phyloP scores from a whole-genome alignment of 257 asterid genomes.

The Linderniella brevidens region DNA sequence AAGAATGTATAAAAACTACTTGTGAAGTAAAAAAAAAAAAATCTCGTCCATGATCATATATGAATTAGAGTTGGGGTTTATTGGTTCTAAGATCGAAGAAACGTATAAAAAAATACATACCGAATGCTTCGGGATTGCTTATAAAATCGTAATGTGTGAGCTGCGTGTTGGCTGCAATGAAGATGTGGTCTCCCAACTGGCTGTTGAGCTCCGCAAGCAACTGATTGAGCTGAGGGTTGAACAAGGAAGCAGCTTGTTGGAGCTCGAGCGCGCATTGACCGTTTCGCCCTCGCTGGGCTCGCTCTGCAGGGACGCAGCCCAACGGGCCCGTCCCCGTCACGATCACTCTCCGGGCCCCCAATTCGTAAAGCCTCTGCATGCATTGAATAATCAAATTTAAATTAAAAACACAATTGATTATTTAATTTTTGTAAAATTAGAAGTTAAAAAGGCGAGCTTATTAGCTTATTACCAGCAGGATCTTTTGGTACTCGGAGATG shows the following conservation, averaged over 20 bases:
- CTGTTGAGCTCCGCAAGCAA: background rate
- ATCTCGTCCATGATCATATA: background rate
- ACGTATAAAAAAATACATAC: background rate
- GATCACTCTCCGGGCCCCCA: background rate
- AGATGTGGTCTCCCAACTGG: background rate
- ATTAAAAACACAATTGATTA: no score
- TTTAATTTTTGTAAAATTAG: background rate
- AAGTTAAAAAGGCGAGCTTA: background rate
- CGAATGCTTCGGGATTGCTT: background rate
- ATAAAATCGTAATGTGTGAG: background rate
- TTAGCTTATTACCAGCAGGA: background rate
- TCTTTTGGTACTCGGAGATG: background rate
- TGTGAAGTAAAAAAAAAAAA: no score
- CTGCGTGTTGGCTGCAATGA: background rate
- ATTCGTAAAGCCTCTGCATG: conserved; percentile 1
- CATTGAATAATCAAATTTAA: background rate
- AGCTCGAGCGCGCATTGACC: background rate
- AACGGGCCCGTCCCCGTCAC: conserved; percentile 1
- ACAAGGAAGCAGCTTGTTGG: background rate
- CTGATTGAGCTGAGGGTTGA: conserved; percentile 4
- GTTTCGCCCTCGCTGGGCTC: conserved; percentile 1
- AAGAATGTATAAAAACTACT: no score
- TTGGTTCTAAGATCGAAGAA: background rate
- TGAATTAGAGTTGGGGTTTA: no score
- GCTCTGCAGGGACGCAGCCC: conserved; percentile 5